Conservation (phyloP, 805 yeast genomes). For the Jamesozyma jinghongensis region DNA sequence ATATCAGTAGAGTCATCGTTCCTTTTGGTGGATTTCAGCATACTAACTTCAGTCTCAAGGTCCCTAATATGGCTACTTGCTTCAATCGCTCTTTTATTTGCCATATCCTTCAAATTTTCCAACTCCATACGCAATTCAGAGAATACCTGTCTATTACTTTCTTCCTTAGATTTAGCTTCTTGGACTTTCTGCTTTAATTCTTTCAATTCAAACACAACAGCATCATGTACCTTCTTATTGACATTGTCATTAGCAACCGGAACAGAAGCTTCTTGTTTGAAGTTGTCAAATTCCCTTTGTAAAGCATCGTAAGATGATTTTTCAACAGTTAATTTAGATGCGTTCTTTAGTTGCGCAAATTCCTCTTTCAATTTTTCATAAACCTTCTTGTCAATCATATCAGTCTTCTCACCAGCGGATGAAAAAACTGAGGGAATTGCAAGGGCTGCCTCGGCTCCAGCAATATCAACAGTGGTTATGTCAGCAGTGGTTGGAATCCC, state of each 20-base stretch:
- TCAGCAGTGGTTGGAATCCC: too few relatives aligned
- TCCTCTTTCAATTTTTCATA: background rate
- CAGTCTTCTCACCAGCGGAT: background rate
- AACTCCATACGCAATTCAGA: conserved; percentile 28
- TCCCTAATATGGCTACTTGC: conserved; percentile 47
- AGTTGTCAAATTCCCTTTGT: too few relatives aligned
- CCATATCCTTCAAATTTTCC: conserved; percentile 33
- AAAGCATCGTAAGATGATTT: too few relatives aligned
- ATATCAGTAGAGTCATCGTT: conserved; percentile 7
- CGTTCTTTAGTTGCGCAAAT: too few relatives aligned
- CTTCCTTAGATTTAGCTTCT: background rate
- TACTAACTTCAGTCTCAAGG: conserved; percentile 35
- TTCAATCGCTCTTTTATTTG: conserved; percentile 43
- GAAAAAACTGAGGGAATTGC: too few relatives aligned
- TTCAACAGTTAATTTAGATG: too few relatives aligned
- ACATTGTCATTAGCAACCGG: background rate
- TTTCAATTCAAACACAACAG: too few relatives aligned
- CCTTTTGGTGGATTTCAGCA: conserved; percentile 12
- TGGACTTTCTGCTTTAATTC: too few relatives aligned
- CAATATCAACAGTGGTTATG: too few relatives aligned
- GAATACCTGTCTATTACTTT: background rate
- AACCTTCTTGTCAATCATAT: background rate
- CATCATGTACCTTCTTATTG: background rate
- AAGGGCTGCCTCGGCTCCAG: too few relatives aligned
- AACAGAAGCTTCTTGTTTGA: background rate